Percentiles rank a stretch among this genome's conserved stretches.
These are phyloP conservation scores for Aspergillus fumigatus DNA, from an alignment of 2,329 filamentous ascomycete species.

Conservation along the genomic window DNA sequence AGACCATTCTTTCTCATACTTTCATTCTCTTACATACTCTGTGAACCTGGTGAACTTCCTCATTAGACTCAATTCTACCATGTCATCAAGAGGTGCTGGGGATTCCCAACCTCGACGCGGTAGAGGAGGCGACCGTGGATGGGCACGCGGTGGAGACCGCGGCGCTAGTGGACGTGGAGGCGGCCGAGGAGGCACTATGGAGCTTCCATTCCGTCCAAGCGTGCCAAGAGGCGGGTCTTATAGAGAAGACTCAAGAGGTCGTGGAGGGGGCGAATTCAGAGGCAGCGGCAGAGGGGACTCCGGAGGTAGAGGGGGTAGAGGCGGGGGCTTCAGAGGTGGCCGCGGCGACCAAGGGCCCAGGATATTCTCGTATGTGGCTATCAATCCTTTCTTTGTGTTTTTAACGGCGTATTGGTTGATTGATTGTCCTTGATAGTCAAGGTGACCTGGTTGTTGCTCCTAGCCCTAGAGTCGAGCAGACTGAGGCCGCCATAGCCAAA, in stretches of 20 bases:
- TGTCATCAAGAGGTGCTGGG: constrained; percentile 14
- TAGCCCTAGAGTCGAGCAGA: constrained; percentile 20
- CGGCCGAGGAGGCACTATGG: constrained; percentile 21
- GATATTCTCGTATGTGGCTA: constrained; percentile 29
- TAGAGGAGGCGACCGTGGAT: constrained; percentile 12
- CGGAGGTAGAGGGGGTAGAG: constrained; percentile 7
- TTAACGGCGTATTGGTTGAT: background rate
- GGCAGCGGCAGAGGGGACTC: background rate
- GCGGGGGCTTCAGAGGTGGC: constrained; percentile 5
- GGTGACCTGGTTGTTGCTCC: constrained; percentile 15
- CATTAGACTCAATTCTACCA: background rate
- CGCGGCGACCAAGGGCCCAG: constrained; percentile 17
- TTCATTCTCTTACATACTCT: background rate
- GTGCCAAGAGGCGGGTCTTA: constrained; percentile 4
- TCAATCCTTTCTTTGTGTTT: background rate
- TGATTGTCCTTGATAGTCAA: constrained; percentile 14
- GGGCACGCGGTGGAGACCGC: constrained; percentile 18
- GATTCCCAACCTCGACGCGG: constrained; percentile 11
- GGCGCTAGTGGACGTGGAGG: constrained; percentile 19
- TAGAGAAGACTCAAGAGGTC: constrained; percentile 12
- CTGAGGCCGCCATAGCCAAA: constrained; percentile 24
- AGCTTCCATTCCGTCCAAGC: constrained; percentile 20
- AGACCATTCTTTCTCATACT: background rate
- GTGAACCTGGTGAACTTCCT: background rate
- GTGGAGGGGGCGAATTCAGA: constrained; percentile 10